Conservation (phyloP, 1,139 yeast genomes). For the Yarrowia galli region DNA sequence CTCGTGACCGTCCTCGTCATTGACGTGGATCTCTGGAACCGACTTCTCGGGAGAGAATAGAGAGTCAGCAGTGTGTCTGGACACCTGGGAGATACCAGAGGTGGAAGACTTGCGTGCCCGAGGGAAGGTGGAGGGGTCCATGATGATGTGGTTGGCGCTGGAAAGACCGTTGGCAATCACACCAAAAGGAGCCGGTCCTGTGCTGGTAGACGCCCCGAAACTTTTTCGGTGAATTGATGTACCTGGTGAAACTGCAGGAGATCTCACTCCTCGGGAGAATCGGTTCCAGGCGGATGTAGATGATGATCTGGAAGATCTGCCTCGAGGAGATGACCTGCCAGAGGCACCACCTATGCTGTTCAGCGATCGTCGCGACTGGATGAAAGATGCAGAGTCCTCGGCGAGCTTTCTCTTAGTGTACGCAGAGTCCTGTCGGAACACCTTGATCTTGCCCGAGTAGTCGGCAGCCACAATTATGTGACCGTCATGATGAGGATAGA, state of each 20-base stretch:
- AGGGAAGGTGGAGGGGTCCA: conserved; percentile 32
- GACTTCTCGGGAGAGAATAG: conserved; percentile 14
- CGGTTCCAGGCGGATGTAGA: conserved; percentile 35
- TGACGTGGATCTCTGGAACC: conserved; percentile 31
- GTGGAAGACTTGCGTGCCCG: conserved; percentile 12
- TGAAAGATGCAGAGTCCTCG: conserved; percentile 41
- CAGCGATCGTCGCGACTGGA: conserved; percentile 43
- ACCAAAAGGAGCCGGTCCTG: conserved; percentile 7
- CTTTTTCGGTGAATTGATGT: conserved; percentile 22
- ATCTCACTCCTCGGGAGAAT: conserved; percentile 11
- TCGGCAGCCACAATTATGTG: conserved; percentile 78
- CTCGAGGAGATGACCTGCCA: conserved; percentile 41
- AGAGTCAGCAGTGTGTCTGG: not conserved
- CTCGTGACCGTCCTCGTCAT: conserved; percentile 23
- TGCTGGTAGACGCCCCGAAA: conserved; percentile 7
- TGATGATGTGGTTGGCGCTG: conserved; percentile 24
- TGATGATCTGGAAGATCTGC: conserved; percentile 41
- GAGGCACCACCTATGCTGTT: conserved; percentile 45
- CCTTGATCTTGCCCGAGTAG: conserved; percentile 72
- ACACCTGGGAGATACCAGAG: conserved; percentile 14
- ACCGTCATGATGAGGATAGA: conserved; percentile 48
- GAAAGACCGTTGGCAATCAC: conserved; percentile 19
- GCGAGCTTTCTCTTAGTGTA: conserved; percentile 45
- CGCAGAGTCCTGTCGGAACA: conserved; percentile 82
- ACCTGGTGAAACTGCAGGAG: conserved; percentile 15